Conservation (phyloP, 1,139 yeast genomes). For the Diutina ranongensis region DNA sequence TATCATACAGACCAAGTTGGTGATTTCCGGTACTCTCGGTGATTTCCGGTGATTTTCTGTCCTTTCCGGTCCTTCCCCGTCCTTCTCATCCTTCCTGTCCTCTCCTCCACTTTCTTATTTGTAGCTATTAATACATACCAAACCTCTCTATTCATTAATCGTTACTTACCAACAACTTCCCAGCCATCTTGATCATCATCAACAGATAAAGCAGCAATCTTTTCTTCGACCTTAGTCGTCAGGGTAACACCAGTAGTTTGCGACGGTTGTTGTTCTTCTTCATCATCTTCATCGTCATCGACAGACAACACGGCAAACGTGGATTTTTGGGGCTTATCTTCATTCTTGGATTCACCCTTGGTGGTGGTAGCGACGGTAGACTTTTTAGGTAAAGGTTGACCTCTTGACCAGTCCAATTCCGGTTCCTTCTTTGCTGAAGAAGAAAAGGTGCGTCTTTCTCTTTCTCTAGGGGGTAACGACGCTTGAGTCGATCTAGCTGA, state of each 20-base stretch:
- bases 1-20: no score
- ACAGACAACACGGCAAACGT: constrained; percentile 53
- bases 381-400: constrained; percentile 9
- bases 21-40: no score
- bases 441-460: background rate
- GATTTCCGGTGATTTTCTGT: no score
- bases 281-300: constrained; percentile 52
- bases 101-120: no score
- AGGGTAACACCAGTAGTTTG: background rate
- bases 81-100: no score
- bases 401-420: constrained; percentile 16
- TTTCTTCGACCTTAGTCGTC: background rate
- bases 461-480: background rate
- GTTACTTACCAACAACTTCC: constrained; percentile 5
- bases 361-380: constrained; percentile 6
- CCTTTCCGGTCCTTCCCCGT: no score
- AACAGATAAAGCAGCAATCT: constrained; percentile 1
- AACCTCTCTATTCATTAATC: background rate
- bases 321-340: constrained; percentile 34
- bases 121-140: background rate
- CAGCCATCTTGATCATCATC: constrained; percentile 3
- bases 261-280: constrained; percentile 24
- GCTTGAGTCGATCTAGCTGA: background rate
- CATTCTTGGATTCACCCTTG: constrained; percentile 15
- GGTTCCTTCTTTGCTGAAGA: background rate